Base-by-base conservation (phyloP, 768 basidiomycete genomes). In the Mycena floridula region DNA sequence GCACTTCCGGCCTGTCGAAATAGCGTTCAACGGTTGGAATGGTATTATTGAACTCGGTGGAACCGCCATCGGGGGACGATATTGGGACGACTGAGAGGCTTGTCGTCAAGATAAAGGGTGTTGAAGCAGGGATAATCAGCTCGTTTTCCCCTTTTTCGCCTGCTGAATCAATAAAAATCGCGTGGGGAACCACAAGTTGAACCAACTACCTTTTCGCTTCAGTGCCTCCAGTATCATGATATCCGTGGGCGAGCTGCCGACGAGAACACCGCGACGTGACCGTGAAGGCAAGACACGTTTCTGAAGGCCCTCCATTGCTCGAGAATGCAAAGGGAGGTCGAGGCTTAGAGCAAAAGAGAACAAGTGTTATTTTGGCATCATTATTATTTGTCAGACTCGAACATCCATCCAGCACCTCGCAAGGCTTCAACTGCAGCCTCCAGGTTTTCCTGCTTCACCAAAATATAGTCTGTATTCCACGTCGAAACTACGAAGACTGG, bases 221-320 rank as follows among this genome's bases (percentile, higher is more conserved):
- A 85, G 74, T 50, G 82, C 85, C 53, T 92, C 89, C 50, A 91
- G 63, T 60, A 94, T 87, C 79, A 89, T 82, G 44, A 80, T 54
- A 68, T 94, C 91, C 15, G 82, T 72, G 59, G 89, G 86, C 59
- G 82, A 81, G 48, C 66, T 83, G 45, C 90, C 88, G 41, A 88
- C 77, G 26, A 87, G 88, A 23, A 85, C 83, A 13, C 87, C 88
- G 45, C 90, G 77, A 54, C 88, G 74, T 45, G 85, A 77, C 54
- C 91, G 79, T 61, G 87, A 77, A 35, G 91, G 91, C 45, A 90
- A 68, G 36, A 90, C 82, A 61, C 90, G 82, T 65, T 85, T 86
- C 64, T 81, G 82, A 45, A 76, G 79, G 50, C 66, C 60, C 54
- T 69, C 64, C 37, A 62, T 54, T 42, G n/a, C 38, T 22, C 32